Conservation (phyloP, 352 stramenopile genomes). For the Hyaloperonospora brassicae region DNA sequence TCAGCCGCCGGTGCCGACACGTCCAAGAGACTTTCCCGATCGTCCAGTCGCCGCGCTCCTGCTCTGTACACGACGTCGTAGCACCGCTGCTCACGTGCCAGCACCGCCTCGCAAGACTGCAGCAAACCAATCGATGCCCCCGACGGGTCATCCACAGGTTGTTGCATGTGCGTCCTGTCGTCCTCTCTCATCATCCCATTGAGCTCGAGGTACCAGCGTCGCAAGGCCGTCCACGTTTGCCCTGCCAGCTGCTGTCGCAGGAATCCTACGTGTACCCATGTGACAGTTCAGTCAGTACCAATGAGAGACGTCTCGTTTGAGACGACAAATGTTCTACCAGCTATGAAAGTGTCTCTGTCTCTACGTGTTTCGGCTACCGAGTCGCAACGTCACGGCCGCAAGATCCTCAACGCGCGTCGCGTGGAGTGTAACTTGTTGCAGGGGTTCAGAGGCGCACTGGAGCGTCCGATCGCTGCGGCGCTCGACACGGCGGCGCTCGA, state of each 20-base stretch:
- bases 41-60: conserved; percentile 22
- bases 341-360: too few species aligned
- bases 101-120: conserved; percentile 5
- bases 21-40: conserved; percentile 28
- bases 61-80: conserved; percentile 43
- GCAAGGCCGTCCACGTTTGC: conserved; percentile 21
- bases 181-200: conserved; percentile 25
- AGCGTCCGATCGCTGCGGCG: conserved; percentile 1
- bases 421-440: background rate
- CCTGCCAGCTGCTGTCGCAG: conserved; percentile 28
- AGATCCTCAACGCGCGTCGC: conserved; percentile 19
- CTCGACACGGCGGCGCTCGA: conserved; percentile 15
- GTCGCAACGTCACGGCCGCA: conserved; percentile 15
- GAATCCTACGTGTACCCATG: conserved; percentile 31
- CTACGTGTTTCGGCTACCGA: conserved; percentile 13
- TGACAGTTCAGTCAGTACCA: background rate
- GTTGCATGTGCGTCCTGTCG: background rate
- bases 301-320: background rate
- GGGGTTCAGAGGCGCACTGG: background rate
- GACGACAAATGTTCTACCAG: too few species aligned
- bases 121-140: background rate
- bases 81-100: conserved; percentile 25
- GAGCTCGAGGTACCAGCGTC: conserved; percentile 38
- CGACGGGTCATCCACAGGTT: too few species aligned
- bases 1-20: background rate